Conservation (phyloP, 75 land plant species). For the Pinus tabuliformis region DNA sequence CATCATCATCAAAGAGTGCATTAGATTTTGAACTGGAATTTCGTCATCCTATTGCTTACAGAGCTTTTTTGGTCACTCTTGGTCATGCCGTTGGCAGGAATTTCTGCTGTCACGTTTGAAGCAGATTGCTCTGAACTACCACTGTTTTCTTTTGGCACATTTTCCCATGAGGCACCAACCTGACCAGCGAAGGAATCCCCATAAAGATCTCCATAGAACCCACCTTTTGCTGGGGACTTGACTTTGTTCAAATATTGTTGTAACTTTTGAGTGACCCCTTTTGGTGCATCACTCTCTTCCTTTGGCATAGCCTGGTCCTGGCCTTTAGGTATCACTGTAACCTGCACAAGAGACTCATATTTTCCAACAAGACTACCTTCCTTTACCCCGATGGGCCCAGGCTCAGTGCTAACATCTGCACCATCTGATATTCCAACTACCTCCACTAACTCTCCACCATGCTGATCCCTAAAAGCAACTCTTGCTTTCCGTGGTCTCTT, state of each 20-base stretch:
- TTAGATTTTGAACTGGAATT: slow-evolving; percentile 1
- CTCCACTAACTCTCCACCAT: slow-evolving; percentile 82
- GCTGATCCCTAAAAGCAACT: slow-evolving; percentile 87
- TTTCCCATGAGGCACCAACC: slow-evolving; percentile 91
- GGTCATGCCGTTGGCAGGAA: slow-evolving; percentile 11
- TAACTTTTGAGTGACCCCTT: slow-evolving; percentile 80
- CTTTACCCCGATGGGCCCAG: slow-evolving; percentile 94
- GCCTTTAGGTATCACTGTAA: slow-evolving; percentile 91
- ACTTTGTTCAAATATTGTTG: slow-evolving; percentile 84
- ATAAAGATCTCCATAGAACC: slow-evolving; percentile 85
- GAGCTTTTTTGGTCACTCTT: not conserved
- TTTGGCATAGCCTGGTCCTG: slow-evolving; percentile 39
- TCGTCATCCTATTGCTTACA: not conserved
- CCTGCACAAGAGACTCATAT: slow-evolving; percentile 89
- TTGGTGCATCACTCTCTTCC: slow-evolving; percentile 28
- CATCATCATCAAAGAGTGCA: slow-evolving; percentile 25
- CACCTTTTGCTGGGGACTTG: slow-evolving; percentile 61
- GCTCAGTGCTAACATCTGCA: slow-evolving; percentile 91
- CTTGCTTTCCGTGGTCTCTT: slow-evolving; percentile 53
- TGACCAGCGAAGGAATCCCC: slow-evolving; percentile 75
- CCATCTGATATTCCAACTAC: slow-evolving; percentile 96
- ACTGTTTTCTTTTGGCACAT: slow-evolving; percentile 22
- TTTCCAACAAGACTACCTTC: slow-evolving; percentile 99
- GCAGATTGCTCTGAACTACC: slow-evolving; percentile 18
- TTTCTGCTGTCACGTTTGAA: slow-evolving; percentile 11